Evolutionary conservation across 176 grass and related monocot species (phyloP).

Genomic region (Lolium perenne): DNA sequence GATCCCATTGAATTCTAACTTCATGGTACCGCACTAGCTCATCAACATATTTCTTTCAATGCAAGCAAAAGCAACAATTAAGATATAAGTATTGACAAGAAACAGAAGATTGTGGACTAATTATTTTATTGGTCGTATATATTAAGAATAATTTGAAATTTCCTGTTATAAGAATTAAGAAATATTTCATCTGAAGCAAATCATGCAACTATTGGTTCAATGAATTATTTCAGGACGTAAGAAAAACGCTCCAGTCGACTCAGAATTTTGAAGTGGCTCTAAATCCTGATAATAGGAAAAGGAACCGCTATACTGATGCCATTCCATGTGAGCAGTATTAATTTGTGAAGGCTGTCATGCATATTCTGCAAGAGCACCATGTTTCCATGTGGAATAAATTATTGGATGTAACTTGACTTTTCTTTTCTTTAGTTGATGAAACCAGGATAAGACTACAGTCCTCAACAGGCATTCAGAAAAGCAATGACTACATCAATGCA

Average conservation of each 20-base stretch:
- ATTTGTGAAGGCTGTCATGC: constrained; percentile 32
- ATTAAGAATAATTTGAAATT: background rate
- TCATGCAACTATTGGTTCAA: background rate
- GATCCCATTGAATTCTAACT: constrained; percentile 3
- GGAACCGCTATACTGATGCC: constrained; percentile 88
- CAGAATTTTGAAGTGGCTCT: constrained; percentile 59
- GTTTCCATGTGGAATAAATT: background rate
- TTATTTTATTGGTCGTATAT: background rate
- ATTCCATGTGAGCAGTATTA: constrained; percentile 69
- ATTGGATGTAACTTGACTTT: constrained; percentile 27
- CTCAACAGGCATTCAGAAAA: background rate
- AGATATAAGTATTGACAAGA: background rate
- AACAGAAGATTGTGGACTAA: background rate
- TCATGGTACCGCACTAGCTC: background rate
- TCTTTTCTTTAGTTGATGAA: constrained; percentile 58
- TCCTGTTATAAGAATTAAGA: background rate
- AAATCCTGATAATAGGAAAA: constrained; percentile 57
- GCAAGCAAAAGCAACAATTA: background rate
- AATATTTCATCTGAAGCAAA: constrained; percentile 8
- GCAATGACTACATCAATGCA: constrained; percentile 81
- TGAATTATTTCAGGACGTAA: constrained; percentile 31
- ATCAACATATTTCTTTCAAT: background rate
- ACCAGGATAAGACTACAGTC: constrained; percentile 54
- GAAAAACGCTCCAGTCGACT: background rate
- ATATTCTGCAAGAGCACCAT: background rate